Base-by-base conservation (phyloP, 2,329 filamentous ascomycete genomes). In the Lojkania enalia region DNA sequence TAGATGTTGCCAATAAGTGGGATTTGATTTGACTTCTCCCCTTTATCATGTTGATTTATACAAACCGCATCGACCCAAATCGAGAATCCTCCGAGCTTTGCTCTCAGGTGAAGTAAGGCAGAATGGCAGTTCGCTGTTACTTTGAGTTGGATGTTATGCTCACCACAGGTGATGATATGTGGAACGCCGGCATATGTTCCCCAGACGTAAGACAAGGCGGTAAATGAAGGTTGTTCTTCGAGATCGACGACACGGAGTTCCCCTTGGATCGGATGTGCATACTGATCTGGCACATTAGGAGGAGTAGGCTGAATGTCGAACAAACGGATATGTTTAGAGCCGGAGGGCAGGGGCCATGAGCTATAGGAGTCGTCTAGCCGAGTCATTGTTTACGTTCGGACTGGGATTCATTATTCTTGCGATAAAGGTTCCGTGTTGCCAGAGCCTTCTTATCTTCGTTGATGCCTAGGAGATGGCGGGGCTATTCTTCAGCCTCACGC, bases 21-120 rank as follows among this genome's bases (percentile, higher is more conserved):
- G 5, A 36, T 36, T 19, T 36, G 33, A 5, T 36, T 15, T 9
- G 11, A 9, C 19, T 36, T 36, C 19, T 36, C 33, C 16, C 5
- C 19, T 9, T 5, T 21, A 21, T 36, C 19, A 19, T 20, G 5
- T 36, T 36, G 33, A 11, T 36, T 21, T 11, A 36, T 36, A 15
- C 33, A 36, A 7, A 36, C 12, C 18, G 33, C 33, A 21, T 36
- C 33, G 5, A 36, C 33, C 33, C 33, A 36, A 11, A 39, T 39
- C 5, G 5, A n/a, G 16, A 39, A 29, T 6, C 20, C n/a, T 14
- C 21, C 36, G 20, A 33, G 30, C 14, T 21, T 36, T 15, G 9
- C 21, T 15, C 33, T 20, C 18, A 36, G 19, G 18, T 36, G 15
- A 5, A 20, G 5, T 11, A 36, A 21, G 9, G 33, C 33, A 9